These are phyloP conservation scores for Tetrastigma voinierianum DNA, from an alignment of 164 flowering plant species.

Conservation along the genomic window DNA sequence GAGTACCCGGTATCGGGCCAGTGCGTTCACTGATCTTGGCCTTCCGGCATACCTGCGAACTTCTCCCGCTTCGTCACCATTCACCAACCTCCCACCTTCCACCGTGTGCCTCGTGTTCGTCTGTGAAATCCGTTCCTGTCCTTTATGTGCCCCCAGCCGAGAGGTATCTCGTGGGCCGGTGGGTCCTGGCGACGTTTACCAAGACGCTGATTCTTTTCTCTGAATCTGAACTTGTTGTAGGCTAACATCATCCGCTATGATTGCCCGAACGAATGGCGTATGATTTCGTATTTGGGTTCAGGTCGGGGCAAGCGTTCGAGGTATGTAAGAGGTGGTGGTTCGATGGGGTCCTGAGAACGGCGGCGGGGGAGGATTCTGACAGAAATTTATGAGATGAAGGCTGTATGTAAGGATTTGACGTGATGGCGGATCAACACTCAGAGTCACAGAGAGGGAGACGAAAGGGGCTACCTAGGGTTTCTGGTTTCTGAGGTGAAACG, in stretches of 20 bases:
- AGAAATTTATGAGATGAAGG: too few relatives aligned
- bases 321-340: too few relatives aligned
- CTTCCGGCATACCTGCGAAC: conserved; percentile 92
- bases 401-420: too few relatives aligned
- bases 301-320: too few relatives aligned
- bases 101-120: conserved; percentile 74
- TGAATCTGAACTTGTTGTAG: conserved; percentile 65
- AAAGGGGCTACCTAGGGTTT: too few relatives aligned
- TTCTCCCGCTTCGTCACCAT: conserved; percentile 88
- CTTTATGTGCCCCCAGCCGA: conserved; percentile 76
- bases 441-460: too few relatives aligned
- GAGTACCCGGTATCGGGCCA: conserved; percentile 87
- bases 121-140: conserved; percentile 86
- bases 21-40: conserved; percentile 77
- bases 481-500: too few relatives aligned
- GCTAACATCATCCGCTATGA: conserved; percentile 71
- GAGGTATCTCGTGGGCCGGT: conserved; percentile 85
- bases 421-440: too few relatives aligned
- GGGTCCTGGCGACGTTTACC: conserved; percentile 89
- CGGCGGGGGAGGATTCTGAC: too few relatives aligned
- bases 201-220: conserved; percentile 82
- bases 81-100: conserved; percentile 96
- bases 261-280: conserved; percentile 18
- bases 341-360: too few relatives aligned
- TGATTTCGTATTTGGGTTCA: too few relatives aligned